Evolutionary conservation across 371 early-diverging fungal genomes (phyloP).

Genomic region (Saksenaea oblongispora): DNA sequence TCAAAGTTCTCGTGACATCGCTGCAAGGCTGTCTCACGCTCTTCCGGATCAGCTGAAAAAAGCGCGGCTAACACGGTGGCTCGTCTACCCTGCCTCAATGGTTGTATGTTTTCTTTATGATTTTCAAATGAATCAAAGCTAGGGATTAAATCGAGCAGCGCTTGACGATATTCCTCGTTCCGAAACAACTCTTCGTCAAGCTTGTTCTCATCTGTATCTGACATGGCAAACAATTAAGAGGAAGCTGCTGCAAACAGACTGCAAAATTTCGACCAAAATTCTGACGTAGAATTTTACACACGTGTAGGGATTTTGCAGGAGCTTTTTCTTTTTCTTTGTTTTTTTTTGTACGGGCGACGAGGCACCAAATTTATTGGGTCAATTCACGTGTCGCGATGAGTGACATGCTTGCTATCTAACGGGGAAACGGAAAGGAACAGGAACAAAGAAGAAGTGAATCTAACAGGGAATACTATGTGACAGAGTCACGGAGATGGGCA

Average conservation of each 20-base stretch:
- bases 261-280: background rate
- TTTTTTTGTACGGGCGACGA: too few relatives aligned
- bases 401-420: too few relatives aligned
- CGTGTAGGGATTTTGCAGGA: too few relatives aligned
- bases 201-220: background rate
- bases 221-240: background rate
- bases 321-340: too few relatives aligned
- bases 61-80: constrained; percentile 53
- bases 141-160: constrained; percentile 28
- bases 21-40: constrained; percentile 34
- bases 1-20: constrained; percentile 43
- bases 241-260: background rate
- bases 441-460: too few relatives aligned
- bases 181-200: background rate
- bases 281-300: background rate
- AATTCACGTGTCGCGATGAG: too few relatives aligned
- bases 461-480: too few relatives aligned
- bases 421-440: too few relatives aligned
- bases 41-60: constrained; percentile 26
- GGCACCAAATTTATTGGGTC: too few relatives aligned
- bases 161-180: constrained; percentile 16
- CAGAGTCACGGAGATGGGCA: too few relatives aligned
- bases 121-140: constrained; percentile 53
- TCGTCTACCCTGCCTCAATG: constrained; percentile 67
- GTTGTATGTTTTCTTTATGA: constrained; percentile 85